A percentile compares a stretch with the other conserved stretches of the same genome.
Evolutionary conservation across 176 grass and related monocot genomes (phyloP).

Genomic region (Rhynchospora pubera): DNA sequence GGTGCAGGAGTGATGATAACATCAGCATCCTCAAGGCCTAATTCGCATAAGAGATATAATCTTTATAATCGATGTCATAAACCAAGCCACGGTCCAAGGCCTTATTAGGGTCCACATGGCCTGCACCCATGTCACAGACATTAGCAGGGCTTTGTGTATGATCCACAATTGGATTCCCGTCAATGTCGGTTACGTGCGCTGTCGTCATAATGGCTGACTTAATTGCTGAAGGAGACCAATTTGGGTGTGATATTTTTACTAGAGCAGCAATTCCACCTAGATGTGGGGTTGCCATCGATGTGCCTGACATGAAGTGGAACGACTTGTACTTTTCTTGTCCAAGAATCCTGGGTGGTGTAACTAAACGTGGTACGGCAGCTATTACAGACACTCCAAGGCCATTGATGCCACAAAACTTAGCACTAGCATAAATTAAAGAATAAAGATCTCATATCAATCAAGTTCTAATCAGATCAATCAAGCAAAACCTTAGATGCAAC

Average conservation of each 20-base stretch:
- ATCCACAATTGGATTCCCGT: background rate
- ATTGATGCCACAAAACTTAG: too few relatives aligned
- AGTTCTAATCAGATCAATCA: too few relatives aligned
- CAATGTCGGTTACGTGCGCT: conserved; percentile 9
- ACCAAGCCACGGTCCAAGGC: conserved; percentile 1
- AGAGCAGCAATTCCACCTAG: conserved; percentile 25
- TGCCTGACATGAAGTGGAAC: background rate
- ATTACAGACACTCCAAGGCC: too few relatives aligned
- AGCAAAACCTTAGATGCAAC: too few relatives aligned
- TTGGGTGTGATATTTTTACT: conserved; percentile 11
- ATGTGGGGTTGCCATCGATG: conserved; percentile 31
- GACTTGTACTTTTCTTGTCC: too few relatives aligned
- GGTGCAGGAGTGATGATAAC: background rate
- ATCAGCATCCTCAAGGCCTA: background rate
- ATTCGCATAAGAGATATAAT: conserved; percentile 8
- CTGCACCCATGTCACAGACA: background rate
- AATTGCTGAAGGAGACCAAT: conserved; percentile 27
- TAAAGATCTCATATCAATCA: too few relatives aligned
- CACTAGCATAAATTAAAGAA: too few relatives aligned
- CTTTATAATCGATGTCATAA: conserved; percentile 3
- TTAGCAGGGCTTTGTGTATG: background rate
- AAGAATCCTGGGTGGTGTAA: too few relatives aligned
- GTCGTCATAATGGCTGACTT: conserved; percentile 40
- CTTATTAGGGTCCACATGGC: background rate
- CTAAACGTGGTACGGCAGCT: too few relatives aligned